Percentiles rank a stretch among this genome's conserved stretches.
Evolutionary conservation across 1,139 yeast species (phyloP).

Genomic region (Sugiyamaella grinbergsii): DNA sequence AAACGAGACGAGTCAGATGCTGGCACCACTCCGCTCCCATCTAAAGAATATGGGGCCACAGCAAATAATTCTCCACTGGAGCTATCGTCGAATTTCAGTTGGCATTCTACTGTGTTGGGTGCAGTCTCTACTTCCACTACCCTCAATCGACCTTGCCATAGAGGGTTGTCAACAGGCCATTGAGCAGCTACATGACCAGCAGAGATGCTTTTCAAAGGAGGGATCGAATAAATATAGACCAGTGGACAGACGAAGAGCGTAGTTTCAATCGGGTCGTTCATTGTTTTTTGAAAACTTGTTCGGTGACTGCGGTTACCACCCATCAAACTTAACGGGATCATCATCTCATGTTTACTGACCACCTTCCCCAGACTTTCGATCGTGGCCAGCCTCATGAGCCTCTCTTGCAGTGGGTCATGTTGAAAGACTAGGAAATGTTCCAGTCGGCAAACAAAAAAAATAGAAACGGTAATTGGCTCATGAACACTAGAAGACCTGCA

Average conservation of each 20-base stretch:
- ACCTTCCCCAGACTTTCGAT: not conserved
- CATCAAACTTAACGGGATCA: too few species aligned
- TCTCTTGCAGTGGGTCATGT: too few species aligned
- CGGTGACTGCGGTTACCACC: too few species aligned
- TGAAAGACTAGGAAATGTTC: too few species aligned
- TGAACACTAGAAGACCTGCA: too few species aligned
- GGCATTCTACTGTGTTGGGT: constrained; percentile 34
- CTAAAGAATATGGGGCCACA: constrained; percentile 38
- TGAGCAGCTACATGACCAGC: constrained; percentile 39
- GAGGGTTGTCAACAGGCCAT: constrained; percentile 43
- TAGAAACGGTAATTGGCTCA: too few species aligned
- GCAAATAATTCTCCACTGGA: constrained; percentile 42
- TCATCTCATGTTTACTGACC: too few species aligned
- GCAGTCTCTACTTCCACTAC: constrained; percentile 38
- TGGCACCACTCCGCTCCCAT: constrained; percentile 38
- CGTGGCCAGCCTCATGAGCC: too few species aligned
- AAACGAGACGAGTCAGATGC: constrained; percentile 41
- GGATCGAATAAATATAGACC: constrained; percentile 39
- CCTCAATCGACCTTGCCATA: constrained; percentile 45
- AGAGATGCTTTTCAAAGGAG: constrained; percentile 38
- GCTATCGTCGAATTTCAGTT: constrained; percentile 39
- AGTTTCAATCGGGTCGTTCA: constrained; percentile 21
- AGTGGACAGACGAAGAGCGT: constrained; percentile 28
- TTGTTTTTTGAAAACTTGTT: too few species aligned
- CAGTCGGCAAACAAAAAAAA: too few species aligned